Conservation (phyloP, 1,139 yeast genomes). For the Candida pseudoviswanathii region DNA sequence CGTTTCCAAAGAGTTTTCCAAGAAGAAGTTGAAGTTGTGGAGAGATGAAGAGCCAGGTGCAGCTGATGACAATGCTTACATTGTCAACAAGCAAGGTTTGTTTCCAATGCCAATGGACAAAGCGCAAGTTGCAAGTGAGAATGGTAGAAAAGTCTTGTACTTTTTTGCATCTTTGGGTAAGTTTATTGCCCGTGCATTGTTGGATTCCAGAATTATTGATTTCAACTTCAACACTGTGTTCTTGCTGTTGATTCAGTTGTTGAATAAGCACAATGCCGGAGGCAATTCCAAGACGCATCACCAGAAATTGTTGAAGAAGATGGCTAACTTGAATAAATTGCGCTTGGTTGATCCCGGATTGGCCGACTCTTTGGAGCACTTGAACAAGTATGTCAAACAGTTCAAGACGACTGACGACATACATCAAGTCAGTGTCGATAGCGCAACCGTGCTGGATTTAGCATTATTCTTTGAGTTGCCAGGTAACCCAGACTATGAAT, state of each 20-base stretch:
- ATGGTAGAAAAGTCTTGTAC: conserved; percentile 48
- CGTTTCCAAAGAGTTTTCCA: conserved; percentile 72
- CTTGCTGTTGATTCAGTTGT: conserved; percentile 50
- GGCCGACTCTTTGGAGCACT: conserved; percentile 59
- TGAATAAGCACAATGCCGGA: conserved; percentile 20
- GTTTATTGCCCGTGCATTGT: conserved; percentile 81
- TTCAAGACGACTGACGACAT: conserved; percentile 19
- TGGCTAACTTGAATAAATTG: conserved; percentile 46
- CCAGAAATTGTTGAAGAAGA: conserved; percentile 25
- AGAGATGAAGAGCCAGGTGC: conserved; percentile 42
- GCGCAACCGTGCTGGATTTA: conserved; percentile 52
- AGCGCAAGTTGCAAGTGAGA: conserved; percentile 28
- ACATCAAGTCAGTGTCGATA: conserved; percentile 36
- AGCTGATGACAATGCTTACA: conserved; percentile 36
- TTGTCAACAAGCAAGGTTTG: conserved; percentile 52
- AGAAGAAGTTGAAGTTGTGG: conserved; percentile 68
- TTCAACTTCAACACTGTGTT: conserved; percentile 75
- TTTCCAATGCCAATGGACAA: conserved; percentile 70
- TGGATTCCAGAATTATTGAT: conserved; percentile 87
- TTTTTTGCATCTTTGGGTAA: conserved; percentile 74
- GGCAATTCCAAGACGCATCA: conserved; percentile 9
- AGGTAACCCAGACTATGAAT: conserved; percentile 66
- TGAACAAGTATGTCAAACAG: conserved; percentile 45
- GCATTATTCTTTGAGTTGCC: conserved; percentile 65
- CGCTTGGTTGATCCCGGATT: conserved; percentile 60